Evolutionary conservation across 495 filamentous ascomycete genomes (phyloP), one percentile per base, ranked within the genome.

Genomic region (Podospora pseudocomata): DNA sequence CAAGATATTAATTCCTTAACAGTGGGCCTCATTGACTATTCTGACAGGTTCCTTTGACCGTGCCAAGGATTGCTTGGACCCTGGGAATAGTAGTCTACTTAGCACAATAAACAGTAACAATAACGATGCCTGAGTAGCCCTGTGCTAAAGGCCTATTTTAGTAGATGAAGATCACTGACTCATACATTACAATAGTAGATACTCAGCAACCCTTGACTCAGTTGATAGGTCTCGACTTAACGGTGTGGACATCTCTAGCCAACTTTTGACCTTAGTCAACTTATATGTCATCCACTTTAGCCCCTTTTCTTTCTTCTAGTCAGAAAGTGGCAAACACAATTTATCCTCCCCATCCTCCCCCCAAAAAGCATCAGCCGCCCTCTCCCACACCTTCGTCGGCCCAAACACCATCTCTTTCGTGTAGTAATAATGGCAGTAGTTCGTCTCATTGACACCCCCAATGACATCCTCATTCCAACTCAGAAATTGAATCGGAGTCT

Each of bases 351-450:
- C 39, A 5, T 16, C 39, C 5, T 68, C 72, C 20, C 92, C 89
- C 94, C 94, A 97, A 67, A 92, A 92, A 5, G 92, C 91, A 4
- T 83, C 83, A 56, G 72, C 75, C 2, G 79, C 81, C 65, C 79
- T 76, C 49, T 77, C 73, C 86, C 84, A 87, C 13, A 81, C 78
- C 11, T 70, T 75, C 23, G 70, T 75, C 5, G 80, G 78, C 28
- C 79, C 75, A 56, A 73, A 77, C 19, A 84, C 64, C 69, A 82
- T 86, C 54, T 76, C 70, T 1, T 75, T 68, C 2, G 85, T 86
- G 70, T 84, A 87, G 69, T 85, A 87, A 67, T 87, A 78, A 11
- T 84, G 75, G 76, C 86, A 87, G 67, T 84, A 79, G 15, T 85
- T 83, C 5, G 84, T 74, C 65, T 85, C 79, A 49, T 49, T 49